A percentile compares a stretch with the other conserved stretches of the same genome.
These are phyloP conservation scores for Macaranga tanarius DNA, from an alignment of 441 rosid genomes.

Conservation along the genomic window DNA sequence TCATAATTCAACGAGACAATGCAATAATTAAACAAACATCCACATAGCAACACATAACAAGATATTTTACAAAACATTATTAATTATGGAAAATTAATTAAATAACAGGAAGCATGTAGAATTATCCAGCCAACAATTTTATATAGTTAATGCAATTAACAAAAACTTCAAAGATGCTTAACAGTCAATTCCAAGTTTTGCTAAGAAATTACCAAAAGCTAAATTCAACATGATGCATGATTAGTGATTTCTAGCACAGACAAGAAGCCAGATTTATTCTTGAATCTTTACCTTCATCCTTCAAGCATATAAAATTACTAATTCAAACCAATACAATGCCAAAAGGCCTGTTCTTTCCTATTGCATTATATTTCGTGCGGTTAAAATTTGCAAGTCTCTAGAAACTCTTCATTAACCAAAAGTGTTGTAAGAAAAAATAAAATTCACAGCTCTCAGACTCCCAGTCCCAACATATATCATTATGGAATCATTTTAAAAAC, in stretches of 20 bases:
- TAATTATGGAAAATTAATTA: too few species aligned
- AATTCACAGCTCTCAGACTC: too few species aligned
- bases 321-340: neutral
- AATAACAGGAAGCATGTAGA: too few species aligned
- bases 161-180: conserved; percentile 6
- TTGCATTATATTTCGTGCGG: neutral
- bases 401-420: neutral
- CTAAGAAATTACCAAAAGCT: neutral
- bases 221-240: neutral
- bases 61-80: too few species aligned
- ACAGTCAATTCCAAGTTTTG: neutral
- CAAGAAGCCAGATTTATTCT: neutral
- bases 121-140: neutral
- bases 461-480: neutral
- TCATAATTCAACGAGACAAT: conserved; percentile 14
- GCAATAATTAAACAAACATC: neutral
- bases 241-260: neutral
- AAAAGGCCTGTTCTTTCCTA: neutral
- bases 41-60: neutral
- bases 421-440: neutral
- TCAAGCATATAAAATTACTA: neutral
- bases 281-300: neutral
- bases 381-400: neutral
- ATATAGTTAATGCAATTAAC: neutral
- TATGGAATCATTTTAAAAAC: neutral